Evolutionary conservation across 1,284 basidiomycete species (phyloP).

Genomic region (Cryptococcus sp.): DNA sequence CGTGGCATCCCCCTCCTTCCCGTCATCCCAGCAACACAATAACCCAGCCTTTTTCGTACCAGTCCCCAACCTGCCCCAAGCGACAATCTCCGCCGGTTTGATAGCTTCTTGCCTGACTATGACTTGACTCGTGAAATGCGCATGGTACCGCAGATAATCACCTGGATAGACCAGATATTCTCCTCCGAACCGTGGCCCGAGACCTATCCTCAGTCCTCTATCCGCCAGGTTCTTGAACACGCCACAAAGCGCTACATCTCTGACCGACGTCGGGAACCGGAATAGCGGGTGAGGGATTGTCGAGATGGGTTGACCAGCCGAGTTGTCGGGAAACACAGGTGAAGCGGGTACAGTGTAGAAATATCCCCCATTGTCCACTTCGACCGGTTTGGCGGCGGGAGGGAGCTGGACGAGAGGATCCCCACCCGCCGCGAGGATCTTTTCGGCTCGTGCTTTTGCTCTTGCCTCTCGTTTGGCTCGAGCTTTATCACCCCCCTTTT

Average conservation of each 20-base stretch:
- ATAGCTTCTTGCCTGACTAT: conserved; percentile 59
- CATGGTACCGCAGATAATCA: conserved; percentile 93
- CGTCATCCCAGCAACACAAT: conserved; percentile 77
- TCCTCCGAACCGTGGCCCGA: conserved; percentile 73
- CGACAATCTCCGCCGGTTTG: conserved; percentile 84
- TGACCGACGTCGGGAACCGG: conserved; percentile 23
- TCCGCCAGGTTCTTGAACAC: conserved; percentile 29
- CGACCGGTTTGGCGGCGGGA: neutral
- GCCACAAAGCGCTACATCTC: conserved; percentile 28
- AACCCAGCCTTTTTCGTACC: conserved; percentile 96
- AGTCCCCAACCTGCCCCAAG: conserved; percentile 90
- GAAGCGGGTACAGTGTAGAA: conserved; percentile 28
- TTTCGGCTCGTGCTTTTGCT: conserved; percentile 49
- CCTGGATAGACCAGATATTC: conserved; percentile 96
- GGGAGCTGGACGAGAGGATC: neutral
- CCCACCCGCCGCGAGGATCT: conserved; percentile 17
- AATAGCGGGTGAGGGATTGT: conserved; percentile 26
- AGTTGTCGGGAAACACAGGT: conserved; percentile 9
- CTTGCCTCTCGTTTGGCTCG: conserved; percentile 62
- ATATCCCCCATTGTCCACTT: conserved; percentile 4
- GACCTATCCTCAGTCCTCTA: conserved; percentile 51
- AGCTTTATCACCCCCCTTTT: conserved; percentile 53
- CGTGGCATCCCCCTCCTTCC: conserved; percentile 7
- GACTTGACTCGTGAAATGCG: conserved; percentile 87
- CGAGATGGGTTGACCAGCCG: conserved; percentile 14